These are phyloP conservation scores for Ustilago curta DNA, from an alignment of 1,284 basidiomycete species.

Conservation along the genomic window DNA sequence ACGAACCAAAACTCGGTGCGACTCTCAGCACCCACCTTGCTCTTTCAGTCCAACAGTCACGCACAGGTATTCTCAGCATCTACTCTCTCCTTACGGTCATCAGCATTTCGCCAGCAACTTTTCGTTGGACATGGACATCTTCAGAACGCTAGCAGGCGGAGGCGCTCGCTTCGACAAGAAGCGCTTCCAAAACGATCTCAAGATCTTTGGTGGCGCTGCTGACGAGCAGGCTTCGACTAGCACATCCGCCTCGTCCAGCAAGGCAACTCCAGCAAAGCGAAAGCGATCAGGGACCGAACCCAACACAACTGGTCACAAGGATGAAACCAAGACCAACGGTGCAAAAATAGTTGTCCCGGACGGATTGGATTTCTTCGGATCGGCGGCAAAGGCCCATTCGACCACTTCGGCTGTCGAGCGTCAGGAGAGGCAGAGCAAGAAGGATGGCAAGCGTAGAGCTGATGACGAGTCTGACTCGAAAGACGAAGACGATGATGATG, in stretches of 20 bases:
- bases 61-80: not conserved
- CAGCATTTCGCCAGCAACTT: not conserved
- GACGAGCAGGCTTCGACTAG: conserved; percentile 10
- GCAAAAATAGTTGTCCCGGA: conserved; percentile 51
- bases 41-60: too few species aligned
- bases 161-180: conserved; percentile 78
- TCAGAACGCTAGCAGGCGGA: conserved; percentile 61
- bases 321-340: conserved; percentile 4
- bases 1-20: too few species aligned
- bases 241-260: conserved; percentile 4
- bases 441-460: conserved; percentile 27
- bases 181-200: conserved; percentile 79
- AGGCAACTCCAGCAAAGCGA: conserved; percentile 4
- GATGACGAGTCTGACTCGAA: conserved; percentile 17
- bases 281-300: conserved; percentile 5
- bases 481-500: conserved; percentile 9
- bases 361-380: conserved; percentile 59
- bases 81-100: too few species aligned
- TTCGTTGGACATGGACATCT: conserved; percentile 64
- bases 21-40: not conserved
- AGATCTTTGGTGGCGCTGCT: conserved; percentile 75
- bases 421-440: conserved; percentile 21
- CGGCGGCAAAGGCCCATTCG: conserved; percentile 70
- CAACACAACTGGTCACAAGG: not conserved
- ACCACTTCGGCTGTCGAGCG: conserved; percentile 59